A percentile compares a stretch with the other conserved stretches of the same genome.
Conservation (phyloP, 768 basidiomycete genomes). For the Tricholoma matsutake region DNA sequence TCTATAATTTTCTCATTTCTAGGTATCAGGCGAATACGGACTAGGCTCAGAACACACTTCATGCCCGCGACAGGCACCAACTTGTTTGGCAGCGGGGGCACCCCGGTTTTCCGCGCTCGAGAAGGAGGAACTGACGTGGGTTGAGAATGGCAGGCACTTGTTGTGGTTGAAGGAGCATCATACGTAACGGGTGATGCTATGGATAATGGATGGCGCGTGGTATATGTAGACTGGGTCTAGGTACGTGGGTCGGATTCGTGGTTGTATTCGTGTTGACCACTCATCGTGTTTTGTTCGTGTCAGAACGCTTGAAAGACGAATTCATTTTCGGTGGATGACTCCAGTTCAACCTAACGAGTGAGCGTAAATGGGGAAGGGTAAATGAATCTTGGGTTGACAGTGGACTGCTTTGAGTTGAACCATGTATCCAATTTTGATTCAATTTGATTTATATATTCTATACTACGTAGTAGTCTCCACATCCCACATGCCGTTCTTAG, state of each 20-base stretch:
- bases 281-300: neutral
- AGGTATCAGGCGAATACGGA: constrained; percentile 10
- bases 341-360: too few species aligned
- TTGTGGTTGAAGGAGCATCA: constrained; percentile 13
- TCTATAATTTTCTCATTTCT: neutral
- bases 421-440: too few species aligned
- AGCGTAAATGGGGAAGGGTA: too few species aligned
- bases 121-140: constrained; percentile 15
- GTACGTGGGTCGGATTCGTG: neutral
- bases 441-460: too few species aligned
- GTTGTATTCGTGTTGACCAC: neutral
- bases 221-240: neutral
- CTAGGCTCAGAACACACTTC: constrained; percentile 5
- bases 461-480: too few species aligned
- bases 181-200: neutral
- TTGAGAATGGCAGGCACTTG: constrained; percentile 10
- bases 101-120: constrained; percentile 14
- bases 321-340: too few species aligned
- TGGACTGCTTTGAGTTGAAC: too few species aligned
- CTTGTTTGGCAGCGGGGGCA: constrained; percentile 3
- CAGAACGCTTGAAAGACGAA: too few species aligned
- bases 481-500: too few species aligned
- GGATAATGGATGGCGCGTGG: neutral
- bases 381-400: too few species aligned
- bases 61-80: constrained; percentile 11